Conservation (phyloP, 2,329 filamentous ascomycete genomes). For the Chaetomiaceae sp. region DNA sequence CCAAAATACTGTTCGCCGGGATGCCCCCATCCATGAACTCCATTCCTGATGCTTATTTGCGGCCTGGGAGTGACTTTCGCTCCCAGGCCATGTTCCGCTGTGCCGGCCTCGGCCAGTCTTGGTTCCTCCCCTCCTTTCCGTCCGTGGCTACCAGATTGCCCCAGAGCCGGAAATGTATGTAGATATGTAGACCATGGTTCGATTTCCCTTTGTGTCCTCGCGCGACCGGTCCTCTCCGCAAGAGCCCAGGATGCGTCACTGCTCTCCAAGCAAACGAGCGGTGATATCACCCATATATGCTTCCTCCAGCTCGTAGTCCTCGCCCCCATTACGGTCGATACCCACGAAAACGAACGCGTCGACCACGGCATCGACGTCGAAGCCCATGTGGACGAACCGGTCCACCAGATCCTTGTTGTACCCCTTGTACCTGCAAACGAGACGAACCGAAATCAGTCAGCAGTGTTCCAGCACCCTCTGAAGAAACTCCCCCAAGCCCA, state of each 20-base stretch:
- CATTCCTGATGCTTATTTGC: constrained; percentile 14
- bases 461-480: too few species aligned
- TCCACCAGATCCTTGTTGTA: constrained; percentile 82
- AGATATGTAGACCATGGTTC: not conserved
- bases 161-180: not conserved
- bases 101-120: not conserved
- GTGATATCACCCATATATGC: constrained; percentile 89
- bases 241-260: constrained; percentile 20
- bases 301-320: constrained; percentile 83
- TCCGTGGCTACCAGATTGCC: not conserved
- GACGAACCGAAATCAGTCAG: not conserved
- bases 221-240: too few species aligned
- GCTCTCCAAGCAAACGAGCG: constrained; percentile 74
- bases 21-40: constrained; percentile 13
- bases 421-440: constrained; percentile 64
- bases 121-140: not conserved
- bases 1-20: not conserved
- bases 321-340: constrained; percentile 71
- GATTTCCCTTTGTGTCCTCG: not conserved
- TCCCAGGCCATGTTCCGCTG: not conserved
- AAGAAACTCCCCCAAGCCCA: too few species aligned
- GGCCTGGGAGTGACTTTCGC: not conserved
- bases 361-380: constrained; percentile 81
- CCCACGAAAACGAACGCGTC: constrained; percentile 76
- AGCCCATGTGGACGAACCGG: constrained; percentile 85